Evolutionary conservation across 306 rosid species (phyloP), one percentile per base, ranked within the genome.

Genomic region (Vigna reflexopilosa): DNA sequence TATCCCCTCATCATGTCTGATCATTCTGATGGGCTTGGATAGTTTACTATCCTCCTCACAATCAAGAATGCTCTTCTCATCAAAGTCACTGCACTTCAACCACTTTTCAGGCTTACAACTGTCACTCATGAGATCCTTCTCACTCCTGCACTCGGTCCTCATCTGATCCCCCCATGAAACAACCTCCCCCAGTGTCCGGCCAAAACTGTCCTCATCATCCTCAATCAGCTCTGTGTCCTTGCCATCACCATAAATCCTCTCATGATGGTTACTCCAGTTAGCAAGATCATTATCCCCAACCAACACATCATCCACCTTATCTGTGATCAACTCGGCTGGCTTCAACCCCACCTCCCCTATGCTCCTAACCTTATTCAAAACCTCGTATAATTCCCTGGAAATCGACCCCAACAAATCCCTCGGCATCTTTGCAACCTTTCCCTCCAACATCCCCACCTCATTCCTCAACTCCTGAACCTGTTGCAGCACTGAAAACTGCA

Each of bases 111-210:
- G 84, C 87, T 96, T 96, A 85, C 97, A 93, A 72, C 89, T 77
- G 15, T 93, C 98, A 5, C 84, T 65, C 3, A 93, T 81, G 62
- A 96, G 80, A 80, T 90, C 98, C 81, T 93, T 96, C 81, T 88
- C 86, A 81, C 76, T 87, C 76, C 93, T 85, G 80, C 97, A 91
- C 50, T 88, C 98, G 6, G 89, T 62, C 83, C 97, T 86, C 81
- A 95, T 88, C 73, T 92, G 98, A 80, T 91, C 99, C 85, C 98
- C 99, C 99, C 98, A 96, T 2, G 99, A 91, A 69, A 87, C 97
- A 47, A 91, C 96, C 67, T 95, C 97, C 49, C 88, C 93, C 15
- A 96, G 87, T 7, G 94, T 88, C 72, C 91, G 90, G 30, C 93
- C 97, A 58, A 96, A 96, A 89, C 98, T 88, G 76, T 96, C 99